phyloP scores from a whole-genome alignment of 192 early-diverging fungal species.

The Coemansia sp. region DNA sequence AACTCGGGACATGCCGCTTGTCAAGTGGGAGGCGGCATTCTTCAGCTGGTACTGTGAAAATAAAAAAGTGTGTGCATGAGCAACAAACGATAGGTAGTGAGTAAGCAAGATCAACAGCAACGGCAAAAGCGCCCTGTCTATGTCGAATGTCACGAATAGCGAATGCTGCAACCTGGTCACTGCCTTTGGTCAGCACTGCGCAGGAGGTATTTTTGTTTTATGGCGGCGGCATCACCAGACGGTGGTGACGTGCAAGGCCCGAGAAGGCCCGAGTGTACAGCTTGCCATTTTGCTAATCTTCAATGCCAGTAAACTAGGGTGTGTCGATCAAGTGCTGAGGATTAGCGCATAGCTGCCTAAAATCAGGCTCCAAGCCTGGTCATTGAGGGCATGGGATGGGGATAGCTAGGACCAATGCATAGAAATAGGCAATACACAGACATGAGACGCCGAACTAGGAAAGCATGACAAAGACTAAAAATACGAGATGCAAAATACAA shows the following conservation, averaged over 20 bases:
- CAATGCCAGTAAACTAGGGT: background rate
- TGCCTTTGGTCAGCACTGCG: background rate
- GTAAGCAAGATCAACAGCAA: background rate
- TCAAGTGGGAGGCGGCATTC: slow-evolving; percentile 1
- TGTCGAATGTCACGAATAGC: background rate
- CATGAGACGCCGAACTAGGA: background rate
- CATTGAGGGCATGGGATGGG: background rate
- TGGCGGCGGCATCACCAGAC: background rate
- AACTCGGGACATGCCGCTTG: background rate
- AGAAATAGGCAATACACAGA: background rate
- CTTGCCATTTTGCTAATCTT: background rate
- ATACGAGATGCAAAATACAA: background rate
- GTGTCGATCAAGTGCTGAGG: background rate
- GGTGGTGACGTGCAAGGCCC: background rate
- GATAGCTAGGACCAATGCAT: background rate
- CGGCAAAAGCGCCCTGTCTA: background rate
- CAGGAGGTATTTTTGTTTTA: background rate
- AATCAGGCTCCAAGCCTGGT: background rate
- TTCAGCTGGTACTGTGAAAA: background rate
- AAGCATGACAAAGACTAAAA: background rate
- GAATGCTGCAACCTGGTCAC: background rate
- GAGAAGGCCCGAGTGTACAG: background rate
- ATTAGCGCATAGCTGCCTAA: background rate
- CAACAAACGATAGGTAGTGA: background rate
- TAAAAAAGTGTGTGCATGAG: background rate